Evolutionary conservation across 345 rosid genomes (phyloP).

Genomic region (Abelmoschus esculentus): DNA sequence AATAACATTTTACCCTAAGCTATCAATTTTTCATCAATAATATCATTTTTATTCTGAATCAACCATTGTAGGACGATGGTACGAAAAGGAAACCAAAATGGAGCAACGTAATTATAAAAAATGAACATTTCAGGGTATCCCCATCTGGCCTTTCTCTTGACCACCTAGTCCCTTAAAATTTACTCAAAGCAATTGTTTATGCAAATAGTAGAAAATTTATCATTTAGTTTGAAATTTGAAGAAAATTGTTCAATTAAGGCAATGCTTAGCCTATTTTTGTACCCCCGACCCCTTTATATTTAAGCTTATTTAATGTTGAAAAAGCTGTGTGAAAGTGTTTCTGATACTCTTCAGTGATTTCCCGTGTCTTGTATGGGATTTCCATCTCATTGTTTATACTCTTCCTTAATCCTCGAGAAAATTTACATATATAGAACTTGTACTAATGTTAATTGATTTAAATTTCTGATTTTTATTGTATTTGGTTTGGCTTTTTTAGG

Average conservation of each 20-base stretch:
- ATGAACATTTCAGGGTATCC: background rate
- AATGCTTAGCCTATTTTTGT: background rate
- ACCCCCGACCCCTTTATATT: background rate
- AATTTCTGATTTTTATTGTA: background rate
- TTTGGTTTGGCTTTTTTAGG: conserved; percentile 26
- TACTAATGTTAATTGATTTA: background rate
- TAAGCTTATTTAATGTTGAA: background rate
- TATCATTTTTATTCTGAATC: background rate
- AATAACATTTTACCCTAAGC: background rate
- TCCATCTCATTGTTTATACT: background rate
- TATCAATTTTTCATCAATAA: background rate
- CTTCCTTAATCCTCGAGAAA: background rate
- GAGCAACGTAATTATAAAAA: background rate
- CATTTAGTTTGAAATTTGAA: background rate
- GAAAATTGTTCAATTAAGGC: background rate
- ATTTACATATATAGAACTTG: background rate
- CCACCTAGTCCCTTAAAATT: background rate
- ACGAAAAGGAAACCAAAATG: background rate
- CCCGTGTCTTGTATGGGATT: background rate
- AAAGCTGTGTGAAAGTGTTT: background rate
- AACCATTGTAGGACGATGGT: background rate
- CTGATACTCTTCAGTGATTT: background rate
- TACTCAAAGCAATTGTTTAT: background rate
- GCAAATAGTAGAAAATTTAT: background rate
- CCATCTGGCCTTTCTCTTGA: background rate